Percentiles rank a stretch among this genome's conserved stretches.
These are phyloP conservation scores for Balamuthia mandrillaris DNA, from an alignment of 208 protist genomes.

Conservation along the genomic window DNA sequence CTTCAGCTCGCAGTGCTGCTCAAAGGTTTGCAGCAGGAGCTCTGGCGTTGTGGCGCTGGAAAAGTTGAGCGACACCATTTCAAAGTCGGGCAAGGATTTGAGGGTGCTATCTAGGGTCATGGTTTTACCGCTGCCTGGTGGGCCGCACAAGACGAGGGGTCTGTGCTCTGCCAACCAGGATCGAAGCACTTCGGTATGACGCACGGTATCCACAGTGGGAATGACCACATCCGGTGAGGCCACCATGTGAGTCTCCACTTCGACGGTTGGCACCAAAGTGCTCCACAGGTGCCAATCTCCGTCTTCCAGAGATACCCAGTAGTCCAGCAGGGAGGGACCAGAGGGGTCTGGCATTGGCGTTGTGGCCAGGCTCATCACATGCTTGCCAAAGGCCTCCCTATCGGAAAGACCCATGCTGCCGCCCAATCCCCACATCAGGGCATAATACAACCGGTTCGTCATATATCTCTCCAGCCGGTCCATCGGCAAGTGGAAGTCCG, in stretches of 20 bases:
- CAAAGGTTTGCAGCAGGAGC: constrained; percentile 93
- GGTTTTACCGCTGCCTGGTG: constrained; percentile 91
- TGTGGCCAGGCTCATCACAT: background rate
- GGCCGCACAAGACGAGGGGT: constrained; percentile 52
- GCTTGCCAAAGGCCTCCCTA: constrained; percentile 60
- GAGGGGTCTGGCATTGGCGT: background rate
- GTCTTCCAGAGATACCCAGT: constrained; percentile 45
- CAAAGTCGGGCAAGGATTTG: constrained; percentile 82
- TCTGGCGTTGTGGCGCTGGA: constrained; percentile 92
- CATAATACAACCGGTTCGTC: constrained; percentile 81
- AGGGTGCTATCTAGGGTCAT: constrained; percentile 94
- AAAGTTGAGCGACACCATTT: constrained; percentile 96
- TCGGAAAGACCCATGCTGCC: constrained; percentile 62
- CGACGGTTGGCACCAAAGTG: constrained; percentile 75
- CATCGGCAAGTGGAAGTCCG: constrained; percentile 71
- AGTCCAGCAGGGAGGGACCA: constrained; percentile 25
- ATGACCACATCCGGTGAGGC: constrained; percentile 91
- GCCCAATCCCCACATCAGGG: constrained; percentile 92
- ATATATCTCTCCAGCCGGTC: constrained; percentile 75
- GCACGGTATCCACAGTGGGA: constrained; percentile 95
- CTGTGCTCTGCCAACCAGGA: constrained; percentile 89
- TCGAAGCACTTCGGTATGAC: constrained; percentile 91
- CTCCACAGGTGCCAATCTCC: constrained; percentile 79
- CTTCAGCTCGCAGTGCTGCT: constrained; percentile 92
- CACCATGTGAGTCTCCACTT: constrained; percentile 86